Evolutionary conservation across 2,329 filamentous ascomycete species (phyloP), one percentile per base, ranked within the genome.

Genomic region (Aspergillus sp.): DNA sequence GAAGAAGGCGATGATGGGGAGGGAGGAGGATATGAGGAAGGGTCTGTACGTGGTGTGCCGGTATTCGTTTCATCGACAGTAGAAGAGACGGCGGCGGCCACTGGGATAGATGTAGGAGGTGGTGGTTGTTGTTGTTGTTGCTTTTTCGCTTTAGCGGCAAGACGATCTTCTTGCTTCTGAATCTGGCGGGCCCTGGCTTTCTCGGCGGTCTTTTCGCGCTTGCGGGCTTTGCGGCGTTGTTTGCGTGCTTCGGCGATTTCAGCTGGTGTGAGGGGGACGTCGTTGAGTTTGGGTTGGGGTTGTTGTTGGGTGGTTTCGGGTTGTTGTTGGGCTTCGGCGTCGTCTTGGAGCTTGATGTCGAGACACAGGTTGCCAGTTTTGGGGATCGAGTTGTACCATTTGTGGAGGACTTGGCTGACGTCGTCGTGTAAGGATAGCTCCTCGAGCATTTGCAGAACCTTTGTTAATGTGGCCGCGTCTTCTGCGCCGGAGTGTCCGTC

Each of bases 361-460:
- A 72, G 57, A 41, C 32, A 36, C 4, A 71, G 63, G 23, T 54
- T 67, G 8, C 54, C 49, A 8, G 50, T 39, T 7, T 27, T 44
- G 21, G 53, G 36, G 15, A 30, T 32, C 23, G 41, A 5, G 30
- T 23, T 58, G 39, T 71, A 70, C 78, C 77, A 80, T 42, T 66
- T 59, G 8, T 69, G 70, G 21, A 81, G 70, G 8, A 76, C 69
- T 41, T 75, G 73, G 58, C 81, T 82, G 21, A 83, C 80, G 64
- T 83, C 80, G 51, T 76, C 77, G 64, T 83, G 78, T 57, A 73
- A 77, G 44, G 80, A 77, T 23, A 86, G 69, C 11, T 76, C 71
- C 55, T 86, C 81, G 8, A 89, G 71, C 62, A 84, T 85, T 1
- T 75, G 75, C 10, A 82, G 77, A 8, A 88, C 80, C 51, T 82